phyloP scores from a whole-genome alignment of 2,329 filamentous ascomycete species.

The Coleophoma crateriformis region DNA sequence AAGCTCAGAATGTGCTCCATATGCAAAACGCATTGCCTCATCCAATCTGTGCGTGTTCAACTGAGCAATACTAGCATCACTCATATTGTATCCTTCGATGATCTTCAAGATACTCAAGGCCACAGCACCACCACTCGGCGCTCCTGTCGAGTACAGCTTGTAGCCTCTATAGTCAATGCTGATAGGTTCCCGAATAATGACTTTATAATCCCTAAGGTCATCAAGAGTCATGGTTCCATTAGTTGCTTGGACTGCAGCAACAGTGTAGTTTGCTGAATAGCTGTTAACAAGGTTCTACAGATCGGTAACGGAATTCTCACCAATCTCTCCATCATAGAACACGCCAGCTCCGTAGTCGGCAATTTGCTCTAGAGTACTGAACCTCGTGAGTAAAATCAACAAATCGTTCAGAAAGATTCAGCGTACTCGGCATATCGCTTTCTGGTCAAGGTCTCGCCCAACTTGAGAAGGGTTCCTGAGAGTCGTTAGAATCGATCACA shows the following conservation, averaged over 20 bases:
- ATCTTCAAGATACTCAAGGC: conserved; percentile 66
- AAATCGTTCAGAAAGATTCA: background rate
- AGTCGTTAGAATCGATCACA: background rate
- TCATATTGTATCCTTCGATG: conserved; percentile 62
- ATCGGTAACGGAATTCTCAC: conserved; percentile 6
- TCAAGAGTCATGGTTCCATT: conserved; percentile 65
- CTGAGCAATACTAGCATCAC: conserved; percentile 44
- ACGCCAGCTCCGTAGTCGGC: conserved; percentile 51
- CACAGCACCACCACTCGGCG: conserved; percentile 75
- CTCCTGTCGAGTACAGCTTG: conserved; percentile 62
- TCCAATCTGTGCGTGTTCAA: conserved; percentile 76
- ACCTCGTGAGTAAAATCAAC: background rate
- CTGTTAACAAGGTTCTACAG: background rate
- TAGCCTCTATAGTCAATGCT: conserved; percentile 63
- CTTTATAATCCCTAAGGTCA: conserved; percentile 60
- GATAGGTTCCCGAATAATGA: conserved; percentile 58
- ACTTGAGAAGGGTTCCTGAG: conserved; percentile 44
- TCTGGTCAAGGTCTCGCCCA: conserved; percentile 60
- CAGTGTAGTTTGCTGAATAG: conserved; percentile 47
- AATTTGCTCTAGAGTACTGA: conserved; percentile 54
- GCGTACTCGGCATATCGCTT: conserved; percentile 53
- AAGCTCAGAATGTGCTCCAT: conserved; percentile 70
- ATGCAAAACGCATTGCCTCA: conserved; percentile 87
- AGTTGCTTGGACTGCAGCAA: conserved; percentile 47
- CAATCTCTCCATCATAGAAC: conserved; percentile 57